phyloP scores from a whole-genome alignment of 1,284 basidiomycete species.

The Fistulina hepatica region DNA sequence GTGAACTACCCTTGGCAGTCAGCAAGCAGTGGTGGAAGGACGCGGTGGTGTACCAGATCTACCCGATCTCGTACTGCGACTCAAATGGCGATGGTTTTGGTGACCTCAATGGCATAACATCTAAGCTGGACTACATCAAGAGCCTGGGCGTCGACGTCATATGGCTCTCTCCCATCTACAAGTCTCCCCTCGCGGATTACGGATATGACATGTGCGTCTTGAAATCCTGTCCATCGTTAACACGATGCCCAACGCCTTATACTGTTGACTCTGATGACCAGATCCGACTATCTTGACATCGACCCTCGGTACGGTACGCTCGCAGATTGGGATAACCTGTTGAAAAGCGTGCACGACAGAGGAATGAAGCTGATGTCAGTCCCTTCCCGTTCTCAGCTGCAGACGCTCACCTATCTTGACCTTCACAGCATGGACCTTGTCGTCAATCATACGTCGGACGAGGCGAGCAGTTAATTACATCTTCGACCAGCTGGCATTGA shows the following conservation, averaged over 20 bases:
- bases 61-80: conserved; percentile 65
- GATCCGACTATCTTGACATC: conserved; percentile 62
- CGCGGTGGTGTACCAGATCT: conserved; percentile 63
- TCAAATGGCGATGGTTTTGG: conserved; percentile 69
- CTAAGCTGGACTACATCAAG: conserved; percentile 61
- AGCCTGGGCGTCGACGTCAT: conserved; percentile 62
- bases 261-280: conserved; percentile 16
- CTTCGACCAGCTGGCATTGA: not conserved
- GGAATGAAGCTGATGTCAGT: conserved; percentile 63
- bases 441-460: conserved; percentile 71
- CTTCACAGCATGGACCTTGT: conserved; percentile 65
- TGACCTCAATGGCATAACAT: conserved; percentile 58
- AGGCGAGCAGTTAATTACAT: conserved; percentile 27
- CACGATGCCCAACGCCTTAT: conserved; percentile 4
- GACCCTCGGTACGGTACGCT: conserved; percentile 66
- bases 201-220: conserved; percentile 54
- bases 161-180: conserved; percentile 71
- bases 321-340: conserved; percentile 59
- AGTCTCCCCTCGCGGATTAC: conserved; percentile 60
- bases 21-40: conserved; percentile 68
- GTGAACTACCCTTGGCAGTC: too few species aligned
- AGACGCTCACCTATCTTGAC: conserved; percentile 7
- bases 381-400: not conserved
- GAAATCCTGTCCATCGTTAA: not conserved
- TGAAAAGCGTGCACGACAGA: conserved; percentile 46